Conservation (phyloP, 306 rosid genomes). For the Ceratonia siliqua region DNA sequence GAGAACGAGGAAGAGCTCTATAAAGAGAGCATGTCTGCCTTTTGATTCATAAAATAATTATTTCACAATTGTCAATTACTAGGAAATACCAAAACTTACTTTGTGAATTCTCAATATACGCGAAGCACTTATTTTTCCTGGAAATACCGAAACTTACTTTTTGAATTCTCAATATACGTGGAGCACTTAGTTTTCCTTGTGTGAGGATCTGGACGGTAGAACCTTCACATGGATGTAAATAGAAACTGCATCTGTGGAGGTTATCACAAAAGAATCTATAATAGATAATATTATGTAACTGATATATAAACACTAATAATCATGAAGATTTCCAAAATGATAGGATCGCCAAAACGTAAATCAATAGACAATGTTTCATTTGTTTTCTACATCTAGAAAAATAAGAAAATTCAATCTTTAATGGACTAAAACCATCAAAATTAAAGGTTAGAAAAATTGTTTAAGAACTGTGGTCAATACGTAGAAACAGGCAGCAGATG, state of each 20-base stretch:
- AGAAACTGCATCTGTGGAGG: constrained; percentile 87
- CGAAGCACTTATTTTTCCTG: constrained; percentile 94
- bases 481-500: constrained; percentile 18
- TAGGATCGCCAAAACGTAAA: constrained; percentile 12
- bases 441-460: constrained; percentile 10
- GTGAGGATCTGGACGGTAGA: constrained; percentile 85
- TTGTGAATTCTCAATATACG: constrained; percentile 90
- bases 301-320: not conserved
- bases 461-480: constrained; percentile 7
- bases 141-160: constrained; percentile 61
- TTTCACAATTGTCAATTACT: constrained; percentile 13
- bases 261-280: constrained; percentile 23
- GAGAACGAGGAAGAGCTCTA: not conserved
- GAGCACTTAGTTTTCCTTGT: constrained; percentile 97
- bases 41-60: not conserved
- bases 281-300: constrained; percentile 4
- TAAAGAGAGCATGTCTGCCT: not conserved
- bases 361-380: constrained; percentile 12
- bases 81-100: constrained; percentile 49
- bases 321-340: not conserved
- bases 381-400: constrained; percentile 14
- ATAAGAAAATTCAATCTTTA: constrained; percentile 9
- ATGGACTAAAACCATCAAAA: constrained; percentile 12
- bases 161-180: constrained; percentile 92
- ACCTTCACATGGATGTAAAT: constrained; percentile 94